Percentiles rank a stretch among this genome's conserved stretches.
These are phyloP conservation scores for Erysimum cheiranthoides DNA, from an alignment of 345 rosid genomes.

Conservation along the genomic window DNA sequence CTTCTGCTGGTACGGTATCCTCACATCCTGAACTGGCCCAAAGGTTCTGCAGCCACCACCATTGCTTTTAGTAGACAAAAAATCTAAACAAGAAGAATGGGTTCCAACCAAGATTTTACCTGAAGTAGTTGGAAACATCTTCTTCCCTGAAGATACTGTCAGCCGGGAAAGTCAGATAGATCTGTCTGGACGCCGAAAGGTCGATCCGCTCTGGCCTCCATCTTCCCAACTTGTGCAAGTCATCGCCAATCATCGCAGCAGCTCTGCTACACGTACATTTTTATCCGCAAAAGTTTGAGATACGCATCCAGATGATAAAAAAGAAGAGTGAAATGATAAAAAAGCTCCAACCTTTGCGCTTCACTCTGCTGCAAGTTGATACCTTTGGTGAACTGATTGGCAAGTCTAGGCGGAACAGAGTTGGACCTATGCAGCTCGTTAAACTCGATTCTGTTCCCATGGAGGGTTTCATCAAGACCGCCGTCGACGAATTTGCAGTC, in stretches of 20 bases:
- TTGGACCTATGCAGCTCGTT: slow-evolving; percentile 15
- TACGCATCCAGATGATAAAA: background rate
- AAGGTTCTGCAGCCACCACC: slow-evolving; percentile 50
- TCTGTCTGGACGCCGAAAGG: slow-evolving; percentile 69
- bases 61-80: background rate
- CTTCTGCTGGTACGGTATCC: slow-evolving; percentile 89
- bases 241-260: slow-evolving; percentile 62
- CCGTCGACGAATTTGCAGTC: slow-evolving; percentile 47
- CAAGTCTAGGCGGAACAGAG: slow-evolving; percentile 33
- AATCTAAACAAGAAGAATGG: background rate
- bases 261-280: slow-evolving; percentile 28
- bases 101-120: slow-evolving; percentile 44
- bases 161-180: slow-evolving; percentile 86
- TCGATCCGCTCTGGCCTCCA: slow-evolving; percentile 50
- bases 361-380: slow-evolving; percentile 35
- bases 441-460: slow-evolving; percentile 19
- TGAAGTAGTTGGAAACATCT: slow-evolving; percentile 81
- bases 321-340: background rate
- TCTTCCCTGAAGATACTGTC: slow-evolving; percentile 83
- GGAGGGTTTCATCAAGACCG: slow-evolving; percentile 27
- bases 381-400: slow-evolving; percentile 57
- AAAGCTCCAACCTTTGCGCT: slow-evolving; percentile 20
- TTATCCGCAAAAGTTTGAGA: background rate
- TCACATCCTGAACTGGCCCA: slow-evolving; percentile 87
- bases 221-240: slow-evolving; percentile 57